Conservation (phyloP, 2,329 filamentous ascomycete species). For the Aspergillus clavatus region DNA sequence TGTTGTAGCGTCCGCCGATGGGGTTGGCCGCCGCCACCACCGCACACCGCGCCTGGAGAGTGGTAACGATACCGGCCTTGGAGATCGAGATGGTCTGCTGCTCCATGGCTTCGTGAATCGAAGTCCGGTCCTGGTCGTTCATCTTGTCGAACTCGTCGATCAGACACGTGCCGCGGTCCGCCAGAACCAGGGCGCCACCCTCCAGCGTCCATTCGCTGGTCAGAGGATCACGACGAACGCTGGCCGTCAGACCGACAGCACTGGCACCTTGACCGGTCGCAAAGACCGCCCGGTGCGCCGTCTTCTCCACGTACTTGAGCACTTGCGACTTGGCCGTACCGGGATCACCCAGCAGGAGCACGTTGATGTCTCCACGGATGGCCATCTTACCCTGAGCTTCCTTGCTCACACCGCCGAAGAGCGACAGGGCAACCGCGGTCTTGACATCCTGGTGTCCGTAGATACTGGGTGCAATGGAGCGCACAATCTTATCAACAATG, state of each 20-base stretch:
- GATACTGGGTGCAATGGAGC: slow-evolving; percentile 93
- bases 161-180: slow-evolving; percentile 88
- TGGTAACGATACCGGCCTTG: slow-evolving; percentile 97
- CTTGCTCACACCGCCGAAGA: slow-evolving; percentile 94
- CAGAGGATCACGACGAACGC: slow-evolving; percentile 88
- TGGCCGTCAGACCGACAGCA: slow-evolving; percentile 94
- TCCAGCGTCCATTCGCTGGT: slow-evolving; percentile 98
- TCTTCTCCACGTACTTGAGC: slow-evolving; percentile 96
- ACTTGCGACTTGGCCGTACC: slow-evolving; percentile 98
- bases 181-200: slow-evolving; percentile 89
- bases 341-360: slow-evolving; percentile 90
- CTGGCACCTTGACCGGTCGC: slow-evolving; percentile 96
- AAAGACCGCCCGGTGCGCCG: slow-evolving; percentile 92
- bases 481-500: slow-evolving; percentile 87
- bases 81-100: slow-evolving; percentile 99
- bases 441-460: slow-evolving; percentile 97
- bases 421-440: slow-evolving; percentile 86
- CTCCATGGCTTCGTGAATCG: slow-evolving; percentile 99
- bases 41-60: slow-evolving; percentile 88
- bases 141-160: slow-evolving; percentile 99
- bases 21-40: slow-evolving; percentile 97
- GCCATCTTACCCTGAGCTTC: slow-evolving; percentile 81
- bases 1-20: slow-evolving; percentile 93
- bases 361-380: slow-evolving; percentile 96
- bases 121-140: slow-evolving; percentile 97